A percentile compares a stretch with the other conserved stretches of the same genome.
These are phyloP conservation scores for Suhomyces sp. DNA, from an alignment of 805 yeast genomes.

Conservation along the genomic window DNA sequence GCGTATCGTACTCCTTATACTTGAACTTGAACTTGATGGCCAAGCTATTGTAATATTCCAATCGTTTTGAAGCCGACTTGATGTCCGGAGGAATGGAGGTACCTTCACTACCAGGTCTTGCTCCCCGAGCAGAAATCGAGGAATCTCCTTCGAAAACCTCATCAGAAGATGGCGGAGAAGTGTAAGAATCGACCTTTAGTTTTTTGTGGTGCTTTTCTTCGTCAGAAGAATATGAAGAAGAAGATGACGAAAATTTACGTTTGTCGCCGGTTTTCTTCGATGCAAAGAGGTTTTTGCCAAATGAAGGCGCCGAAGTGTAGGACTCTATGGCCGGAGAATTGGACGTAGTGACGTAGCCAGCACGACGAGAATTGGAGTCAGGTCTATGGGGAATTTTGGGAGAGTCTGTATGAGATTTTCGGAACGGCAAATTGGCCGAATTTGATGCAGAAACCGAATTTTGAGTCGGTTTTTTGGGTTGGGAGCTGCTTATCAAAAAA, in stretches of 20 bases:
- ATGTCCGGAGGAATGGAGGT: conserved; percentile 9
- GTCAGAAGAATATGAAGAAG: conserved; percentile 22
- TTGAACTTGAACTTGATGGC: conserved; percentile 47
- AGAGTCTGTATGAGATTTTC: conserved; percentile 20
- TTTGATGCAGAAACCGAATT: conserved; percentile 3
- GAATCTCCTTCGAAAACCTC: conserved; percentile 13
- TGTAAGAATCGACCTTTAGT: conserved; percentile 18
- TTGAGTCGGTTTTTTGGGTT: conserved; percentile 8
- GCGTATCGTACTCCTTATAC: conserved; percentile 47
- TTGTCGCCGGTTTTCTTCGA: conserved; percentile 2
- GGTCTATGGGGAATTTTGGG: conserved; percentile 13
- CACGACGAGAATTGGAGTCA: conserved; percentile 3
- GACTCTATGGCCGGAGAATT: conserved; percentile 14
- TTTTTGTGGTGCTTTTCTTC: conserved; percentile 18
- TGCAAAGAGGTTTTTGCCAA: not conserved
- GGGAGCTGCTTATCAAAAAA: conserved; percentile 15
- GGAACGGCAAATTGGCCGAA: conserved; percentile 6
- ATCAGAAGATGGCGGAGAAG: conserved; percentile 38
- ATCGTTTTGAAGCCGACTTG: conserved; percentile 13
- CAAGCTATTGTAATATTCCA: conserved; percentile 40
- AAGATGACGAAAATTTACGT: conserved; percentile 14
- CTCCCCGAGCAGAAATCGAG: not conserved
- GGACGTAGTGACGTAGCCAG: conserved; percentile 7
- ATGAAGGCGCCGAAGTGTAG: not conserved
- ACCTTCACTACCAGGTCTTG: not conserved